Base-by-base conservation (phyloP, 2,329 filamentous ascomycete genomes). In the Ascochyta rabiei region DNA sequence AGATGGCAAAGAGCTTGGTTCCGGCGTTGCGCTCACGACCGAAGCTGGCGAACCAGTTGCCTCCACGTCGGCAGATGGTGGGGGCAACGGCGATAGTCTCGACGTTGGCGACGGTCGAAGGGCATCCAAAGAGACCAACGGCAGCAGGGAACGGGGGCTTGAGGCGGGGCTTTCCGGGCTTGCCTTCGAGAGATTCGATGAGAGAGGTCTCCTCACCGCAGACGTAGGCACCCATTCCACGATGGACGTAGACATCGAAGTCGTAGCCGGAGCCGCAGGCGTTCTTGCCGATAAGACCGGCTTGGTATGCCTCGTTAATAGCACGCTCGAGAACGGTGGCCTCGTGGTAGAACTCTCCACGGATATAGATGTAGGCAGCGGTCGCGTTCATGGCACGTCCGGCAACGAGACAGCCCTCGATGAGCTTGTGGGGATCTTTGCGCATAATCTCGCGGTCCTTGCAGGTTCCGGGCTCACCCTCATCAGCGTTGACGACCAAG, bases 391-490 rank as follows among this genome's bases (percentile, higher is more conserved):
- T 99, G 74, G 95, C 93, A 74, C 95, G 89, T 47, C 95, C 95
- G 65, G 95, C 92, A 43, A 99, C 89, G 62, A 99, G 83, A 79
- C 95, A 99, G 75, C 95, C 95, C 81, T 99, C 95, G 73, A 99
- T 83, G 63, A 99, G 89, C 85, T 99, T 99, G 84, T 99, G 95
- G 60, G 95, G 95, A 77, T 99, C 95, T 82, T 99, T 99, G 80
- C 95, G 92, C 95, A 99, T 99, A 68, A 99, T 99, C 79, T 99
- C 95, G 74, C 95, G 89, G 79, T 99, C 95, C 82, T 99, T 99
- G 88, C 95, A 99, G 48, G 95, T 99, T 77, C 95, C 95, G 26
- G 95, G 95, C 80, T 99, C 95, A 72, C 95, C 95, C 82, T 99
- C 95, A 77, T 99, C 95, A 66, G 95, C 95, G 74, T 99, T 99